These are phyloP conservation scores for Apiospora aurea DNA, from an alignment of 2,329 filamentous ascomycete species.

Conservation along the genomic window DNA sequence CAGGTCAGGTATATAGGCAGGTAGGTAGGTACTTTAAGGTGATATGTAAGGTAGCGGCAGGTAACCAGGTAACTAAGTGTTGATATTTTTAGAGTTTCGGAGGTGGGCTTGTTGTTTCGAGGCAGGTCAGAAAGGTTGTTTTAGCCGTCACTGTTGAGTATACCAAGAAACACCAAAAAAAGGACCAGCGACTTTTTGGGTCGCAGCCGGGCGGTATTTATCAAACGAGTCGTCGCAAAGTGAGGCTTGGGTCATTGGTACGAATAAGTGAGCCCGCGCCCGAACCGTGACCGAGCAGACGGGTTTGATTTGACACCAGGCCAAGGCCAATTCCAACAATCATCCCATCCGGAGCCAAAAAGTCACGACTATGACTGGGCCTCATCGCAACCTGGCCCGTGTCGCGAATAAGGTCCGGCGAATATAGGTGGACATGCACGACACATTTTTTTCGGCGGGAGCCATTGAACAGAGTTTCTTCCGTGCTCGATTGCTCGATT, in stretches of 20 bases:
- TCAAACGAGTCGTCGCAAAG: neutral
- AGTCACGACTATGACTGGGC: slow-evolving; percentile 12
- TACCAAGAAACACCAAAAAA: neutral
- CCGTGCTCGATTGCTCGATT: neutral
- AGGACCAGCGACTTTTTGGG: neutral
- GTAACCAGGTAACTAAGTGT: neutral
- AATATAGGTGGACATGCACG: slow-evolving; percentile 18
- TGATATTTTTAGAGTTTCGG: slow-evolving; percentile 6
- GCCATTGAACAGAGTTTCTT: slow-evolving; percentile 19
- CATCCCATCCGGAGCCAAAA: slow-evolving; percentile 2
- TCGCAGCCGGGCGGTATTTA: slow-evolving; percentile 4
- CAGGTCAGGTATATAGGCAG: neutral
- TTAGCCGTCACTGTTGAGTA: neutral
- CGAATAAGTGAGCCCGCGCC: neutral
- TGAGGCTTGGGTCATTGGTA: slow-evolving; percentile 3
- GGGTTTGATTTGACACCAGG: neutral
- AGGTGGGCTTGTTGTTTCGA: slow-evolving; percentile 10
- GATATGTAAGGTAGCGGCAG: neutral
- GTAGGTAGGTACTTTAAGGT: neutral
- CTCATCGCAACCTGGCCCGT: slow-evolving; percentile 16
- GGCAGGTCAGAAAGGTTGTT: slow-evolving; percentile 13
- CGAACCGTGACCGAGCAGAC: neutral
- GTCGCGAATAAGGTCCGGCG: slow-evolving; percentile 8
- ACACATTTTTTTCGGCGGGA: slow-evolving; percentile 3
- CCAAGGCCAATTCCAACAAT: neutral